A percentile compares a stretch with the other conserved stretches of the same genome.
phyloP scores from a whole-genome alignment of 352 stramenopile genomes.

The Pythium guiyangense region DNA sequence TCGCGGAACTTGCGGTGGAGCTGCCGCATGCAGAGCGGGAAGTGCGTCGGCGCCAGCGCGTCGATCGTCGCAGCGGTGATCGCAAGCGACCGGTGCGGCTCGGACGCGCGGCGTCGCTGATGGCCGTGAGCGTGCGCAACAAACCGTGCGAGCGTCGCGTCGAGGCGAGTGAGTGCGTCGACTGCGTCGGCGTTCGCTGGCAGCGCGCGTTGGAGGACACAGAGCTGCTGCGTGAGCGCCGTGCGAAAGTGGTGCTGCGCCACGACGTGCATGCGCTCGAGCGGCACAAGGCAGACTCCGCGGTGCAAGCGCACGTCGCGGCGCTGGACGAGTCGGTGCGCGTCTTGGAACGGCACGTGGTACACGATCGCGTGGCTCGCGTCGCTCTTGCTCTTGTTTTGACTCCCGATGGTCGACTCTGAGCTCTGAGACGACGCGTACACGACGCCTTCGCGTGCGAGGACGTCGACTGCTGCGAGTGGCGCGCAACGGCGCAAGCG shows the following conservation, averaged over 20 bases:
- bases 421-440: conserved; percentile 7
- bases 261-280: conserved; percentile 28
- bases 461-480: conserved; percentile 13
- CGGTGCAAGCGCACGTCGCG: conserved; percentile 38
- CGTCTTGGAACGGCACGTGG: conserved; percentile 48
- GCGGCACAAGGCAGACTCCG: conserved; percentile 44
- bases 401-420: no score
- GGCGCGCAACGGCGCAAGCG: conserved; percentile 11
- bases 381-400: no score
- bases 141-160: conserved; percentile 33
- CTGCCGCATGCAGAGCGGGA: conserved; percentile 80
- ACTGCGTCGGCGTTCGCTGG: conserved; percentile 22
- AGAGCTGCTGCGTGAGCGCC: conserved; percentile 29
- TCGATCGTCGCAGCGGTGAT: conserved; percentile 35
- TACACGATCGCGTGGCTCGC: conserved; percentile 7
- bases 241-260: conserved; percentile 35
- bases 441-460: conserved; percentile 28
- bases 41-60: conserved; percentile 36
- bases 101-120: conserved; percentile 19
- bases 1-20: conserved; percentile 66
- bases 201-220: conserved; percentile 37
- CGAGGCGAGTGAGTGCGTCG: conserved; percentile 29
- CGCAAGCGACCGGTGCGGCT: conserved; percentile 22
- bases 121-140: conserved; percentile 18
- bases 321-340: conserved; percentile 26